Conservation (phyloP, 2,329 filamentous ascomycete species). For the Stagonosporopsis cucurbitacearum region DNA sequence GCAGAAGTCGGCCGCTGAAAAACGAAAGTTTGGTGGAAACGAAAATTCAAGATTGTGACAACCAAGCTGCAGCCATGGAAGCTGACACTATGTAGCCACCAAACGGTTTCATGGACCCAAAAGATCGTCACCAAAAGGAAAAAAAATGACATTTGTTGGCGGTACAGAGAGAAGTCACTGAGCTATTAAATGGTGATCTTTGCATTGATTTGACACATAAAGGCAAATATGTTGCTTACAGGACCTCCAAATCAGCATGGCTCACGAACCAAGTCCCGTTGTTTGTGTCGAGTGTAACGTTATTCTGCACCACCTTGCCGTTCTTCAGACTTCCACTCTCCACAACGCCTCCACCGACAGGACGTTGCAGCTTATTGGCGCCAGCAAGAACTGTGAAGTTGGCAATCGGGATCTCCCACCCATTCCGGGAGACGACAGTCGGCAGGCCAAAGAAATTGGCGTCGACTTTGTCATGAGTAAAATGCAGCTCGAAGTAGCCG, state of each 20-base stretch:
- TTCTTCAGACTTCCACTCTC: constrained; percentile 65
- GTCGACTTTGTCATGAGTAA: constrained; percentile 60
- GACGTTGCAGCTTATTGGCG: constrained; percentile 63
- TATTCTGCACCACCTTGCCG: constrained; percentile 47
- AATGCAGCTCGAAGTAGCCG: constrained; percentile 72
- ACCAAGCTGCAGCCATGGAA: not conserved
- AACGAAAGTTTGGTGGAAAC: not conserved
- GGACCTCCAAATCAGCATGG: constrained; percentile 31
- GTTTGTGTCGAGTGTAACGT: constrained; percentile 42
- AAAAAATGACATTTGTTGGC: too few relatives aligned
- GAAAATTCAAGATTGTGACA: too few relatives aligned
- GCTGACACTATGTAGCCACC: not conserved
- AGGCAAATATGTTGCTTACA: constrained; percentile 17
- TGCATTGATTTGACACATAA: not conserved
- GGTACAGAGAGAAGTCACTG: too few relatives aligned
- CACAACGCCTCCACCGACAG: constrained; percentile 57
- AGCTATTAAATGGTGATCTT: too few relatives aligned
- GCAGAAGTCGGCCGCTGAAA: not conserved
- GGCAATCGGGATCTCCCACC: constrained; percentile 69
- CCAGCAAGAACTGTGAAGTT: constrained; percentile 72
- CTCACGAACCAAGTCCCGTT: constrained; percentile 47
- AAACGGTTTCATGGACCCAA: too few relatives aligned
- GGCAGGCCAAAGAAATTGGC: constrained; percentile 71
- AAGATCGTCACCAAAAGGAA: too few relatives aligned
- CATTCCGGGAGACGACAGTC: constrained; percentile 64